Conservation (phyloP, 805 yeast genomes). For the Ogataea zsoltii region DNA sequence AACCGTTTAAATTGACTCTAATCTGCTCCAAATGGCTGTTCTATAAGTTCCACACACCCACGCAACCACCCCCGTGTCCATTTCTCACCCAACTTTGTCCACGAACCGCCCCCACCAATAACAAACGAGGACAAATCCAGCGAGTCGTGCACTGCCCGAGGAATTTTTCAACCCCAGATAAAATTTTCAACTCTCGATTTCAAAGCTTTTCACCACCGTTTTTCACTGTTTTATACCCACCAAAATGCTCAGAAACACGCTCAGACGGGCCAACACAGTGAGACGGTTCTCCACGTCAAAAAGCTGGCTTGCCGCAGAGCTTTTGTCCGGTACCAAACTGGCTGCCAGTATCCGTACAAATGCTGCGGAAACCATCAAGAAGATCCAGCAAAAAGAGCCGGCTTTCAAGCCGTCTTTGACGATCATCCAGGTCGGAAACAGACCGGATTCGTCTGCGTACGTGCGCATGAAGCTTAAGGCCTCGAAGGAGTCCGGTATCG, state of each 20-base stretch:
- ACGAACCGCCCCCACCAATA: neutral
- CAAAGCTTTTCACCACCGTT: neutral
- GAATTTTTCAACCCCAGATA: neutral
- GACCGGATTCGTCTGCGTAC: slow-evolving; percentile 81
- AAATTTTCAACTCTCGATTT: neutral
- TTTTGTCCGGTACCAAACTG: slow-evolving; percentile 48
- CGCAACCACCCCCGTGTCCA: neutral
- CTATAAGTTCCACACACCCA: too few relatives aligned
- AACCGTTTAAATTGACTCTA: too few relatives aligned
- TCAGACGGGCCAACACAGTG: slow-evolving; percentile 3
- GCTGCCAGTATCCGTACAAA: slow-evolving; percentile 47
- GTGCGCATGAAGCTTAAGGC: slow-evolving; percentile 81
- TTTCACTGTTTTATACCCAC: neutral
- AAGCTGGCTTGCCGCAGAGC: slow-evolving; percentile 26
- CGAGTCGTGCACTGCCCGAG: slow-evolving; percentile 10
- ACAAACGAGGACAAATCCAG: neutral
- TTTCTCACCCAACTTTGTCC: neutral
- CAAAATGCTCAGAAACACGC: slow-evolving; percentile 13
- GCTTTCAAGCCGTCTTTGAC: slow-evolving; percentile 64
- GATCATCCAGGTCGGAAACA: slow-evolving; percentile 74
- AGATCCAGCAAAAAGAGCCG: slow-evolving; percentile 45
- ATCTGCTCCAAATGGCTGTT: too few relatives aligned
- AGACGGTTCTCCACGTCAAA: slow-evolving; percentile 21
- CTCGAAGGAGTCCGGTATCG: slow-evolving; percentile 66
- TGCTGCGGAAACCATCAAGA: slow-evolving; percentile 42